Evolutionary conservation across 2,329 filamentous ascomycete genomes (phyloP).

Genomic region (Cercospora zeae-maydis): DNA sequence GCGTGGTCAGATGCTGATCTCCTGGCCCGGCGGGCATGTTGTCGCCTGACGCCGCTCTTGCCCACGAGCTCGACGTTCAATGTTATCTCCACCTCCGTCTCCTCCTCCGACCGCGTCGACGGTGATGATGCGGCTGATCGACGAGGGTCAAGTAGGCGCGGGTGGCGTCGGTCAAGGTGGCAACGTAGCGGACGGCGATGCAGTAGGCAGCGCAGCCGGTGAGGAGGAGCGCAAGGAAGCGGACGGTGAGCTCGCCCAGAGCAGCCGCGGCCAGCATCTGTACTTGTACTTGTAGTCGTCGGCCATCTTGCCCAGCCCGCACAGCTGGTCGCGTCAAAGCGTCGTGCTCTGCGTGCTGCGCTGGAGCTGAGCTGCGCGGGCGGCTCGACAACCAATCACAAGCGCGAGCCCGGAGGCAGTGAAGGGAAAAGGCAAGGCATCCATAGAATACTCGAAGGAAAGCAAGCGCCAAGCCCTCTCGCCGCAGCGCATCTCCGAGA

Average conservation of each 20-base stretch:
- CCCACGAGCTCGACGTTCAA: too few species aligned
- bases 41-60: not conserved
- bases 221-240: conserved; percentile 17
- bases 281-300: not conserved
- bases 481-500: not conserved
- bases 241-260: conserved; percentile 18
- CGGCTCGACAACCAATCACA: conserved; percentile 2
- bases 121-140: conserved; percentile 26
- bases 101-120: too few species aligned
- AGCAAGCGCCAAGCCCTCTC: too few species aligned
- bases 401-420: not conserved
- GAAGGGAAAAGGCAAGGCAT: not conserved
- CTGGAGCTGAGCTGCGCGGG: conserved; percentile 7
- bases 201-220: conserved; percentile 15
- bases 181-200: conserved; percentile 26
- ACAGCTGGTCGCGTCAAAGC: not conserved
- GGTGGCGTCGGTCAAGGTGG: conserved; percentile 29
- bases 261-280: conserved; percentile 14
- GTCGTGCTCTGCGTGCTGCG: not conserved
- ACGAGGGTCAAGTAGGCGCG: conserved; percentile 30
- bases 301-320: conserved; percentile 7
- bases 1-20: conserved; percentile 46
- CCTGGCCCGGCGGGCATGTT: conserved; percentile 49
- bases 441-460: too few species aligned
- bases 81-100: too few species aligned